Conservation (phyloP, 23 red algal genomes). For the Rhodosorus marinus region DNA sequence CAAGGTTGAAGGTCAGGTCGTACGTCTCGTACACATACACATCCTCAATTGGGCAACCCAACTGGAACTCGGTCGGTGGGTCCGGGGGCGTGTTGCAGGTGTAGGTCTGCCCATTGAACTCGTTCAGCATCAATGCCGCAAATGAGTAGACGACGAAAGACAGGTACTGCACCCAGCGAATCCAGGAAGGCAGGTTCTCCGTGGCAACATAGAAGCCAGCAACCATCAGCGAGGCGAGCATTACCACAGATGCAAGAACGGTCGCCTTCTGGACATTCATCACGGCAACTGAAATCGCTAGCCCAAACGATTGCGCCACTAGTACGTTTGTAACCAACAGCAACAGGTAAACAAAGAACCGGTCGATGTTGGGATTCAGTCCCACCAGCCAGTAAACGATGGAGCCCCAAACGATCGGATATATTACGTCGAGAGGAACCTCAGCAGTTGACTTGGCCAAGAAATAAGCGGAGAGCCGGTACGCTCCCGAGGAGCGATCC, state of each 20-base stretch:
- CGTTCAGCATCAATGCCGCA: constrained; percentile 9
- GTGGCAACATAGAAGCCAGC: constrained; percentile 73
- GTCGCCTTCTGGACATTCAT: constrained; percentile 69
- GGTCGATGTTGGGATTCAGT: constrained; percentile 9
- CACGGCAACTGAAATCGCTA: constrained; percentile 42
- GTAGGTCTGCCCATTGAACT: constrained; percentile 40
- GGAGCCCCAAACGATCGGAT: constrained; percentile 28
- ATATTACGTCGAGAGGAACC: constrained; percentile 56
- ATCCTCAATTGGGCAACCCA: constrained; percentile 21
- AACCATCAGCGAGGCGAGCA: constrained; percentile 50
- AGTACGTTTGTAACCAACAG: constrained; percentile 32
- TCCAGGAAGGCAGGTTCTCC: constrained; percentile 32
- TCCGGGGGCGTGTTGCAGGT: constrained; percentile 6
- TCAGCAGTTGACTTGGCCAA: constrained; percentile 78
- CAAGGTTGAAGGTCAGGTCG: constrained; percentile 16
- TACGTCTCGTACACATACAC: constrained; percentile 18
- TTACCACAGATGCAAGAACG: constrained; percentile 33
- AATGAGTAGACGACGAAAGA: constrained; percentile 39
- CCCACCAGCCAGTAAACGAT: constrained; percentile 54
- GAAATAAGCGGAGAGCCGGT: constrained; percentile 83
- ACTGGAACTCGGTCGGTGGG: constrained; percentile 9
- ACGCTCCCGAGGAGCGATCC: constrained; percentile 63
- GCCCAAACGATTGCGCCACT: constrained; percentile 66
- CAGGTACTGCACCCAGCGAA: constrained; percentile 40
- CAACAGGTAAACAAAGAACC: constrained; percentile 21